Evolutionary conservation across 805 yeast genomes (phyloP), one percentile per base, ranked within the genome.

Genomic region (Yarrowia sp.): DNA sequence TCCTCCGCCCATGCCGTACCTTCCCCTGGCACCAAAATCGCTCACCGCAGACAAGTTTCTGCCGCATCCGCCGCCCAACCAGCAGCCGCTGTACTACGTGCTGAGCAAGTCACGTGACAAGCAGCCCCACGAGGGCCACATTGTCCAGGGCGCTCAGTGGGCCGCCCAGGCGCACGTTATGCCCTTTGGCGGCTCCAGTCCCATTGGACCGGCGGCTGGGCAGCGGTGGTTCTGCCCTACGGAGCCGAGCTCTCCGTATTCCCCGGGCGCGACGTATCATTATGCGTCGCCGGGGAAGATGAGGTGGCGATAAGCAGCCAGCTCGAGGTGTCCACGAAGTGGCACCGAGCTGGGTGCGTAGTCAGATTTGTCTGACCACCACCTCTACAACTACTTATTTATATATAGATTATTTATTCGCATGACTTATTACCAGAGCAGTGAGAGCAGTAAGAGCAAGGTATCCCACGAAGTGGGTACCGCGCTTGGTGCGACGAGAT

Each of bases 111-210:
- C 47, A 0, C 46, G 61, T 6, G 61, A 55, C 31, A 55, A 55
- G 61, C 61, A 39, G 35, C 61, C 61, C 6, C 47, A 27, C 27
- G 61, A 55, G 38, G 61, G 61, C 29, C 61, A 55, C 38, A 55
- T 55, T 8, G 42, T 16, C 10, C 25, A 22, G 5, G 42, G 25
- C 7, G 27, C 13, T 2, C 27, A n/a, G n/a, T 25, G 18, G n/a
- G n/a, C n/a, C n/a, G n/a, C n/a, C 38, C 27, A 29, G 35, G n/a
- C n/a, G n/a, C 29, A 36, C 13, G 21, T 32, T 2, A 19, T 55
- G 21, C 46, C 46, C 14, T 36, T 25, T 25, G 60, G 33, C 7
- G 42, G 42, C 25, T 13, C 25, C 4, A 16, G 25, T 2, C 46
- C 60, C 9, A 29, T 38, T 13, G 60, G 60, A 1, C 60, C 60